Base-by-base conservation (phyloP, 2,329 filamentous ascomycete species). In the Cryoendolithus antarcticus region DNA sequence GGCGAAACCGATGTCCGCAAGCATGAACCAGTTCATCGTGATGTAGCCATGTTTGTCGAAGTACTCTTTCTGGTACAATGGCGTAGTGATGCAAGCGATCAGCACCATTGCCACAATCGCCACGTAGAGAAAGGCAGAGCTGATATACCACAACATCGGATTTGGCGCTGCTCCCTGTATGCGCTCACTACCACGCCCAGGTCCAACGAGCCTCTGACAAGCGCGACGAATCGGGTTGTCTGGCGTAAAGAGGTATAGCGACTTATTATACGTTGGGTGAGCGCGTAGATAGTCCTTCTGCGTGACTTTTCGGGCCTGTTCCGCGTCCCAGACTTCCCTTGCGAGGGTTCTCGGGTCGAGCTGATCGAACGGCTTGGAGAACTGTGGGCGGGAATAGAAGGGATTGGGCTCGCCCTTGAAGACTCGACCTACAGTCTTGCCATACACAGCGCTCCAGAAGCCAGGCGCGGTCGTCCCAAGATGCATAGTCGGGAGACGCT, bases 91-190 rank as follows among this genome's bases (percentile, higher is more conserved):
- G 55, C 89, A 98, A 24, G 91, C 91, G 37, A 98, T 72, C 33
- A 95, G 63, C n/a, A 98, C 91, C 93, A 98, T 98, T 36, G 86
- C 84, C 32, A 96, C 84, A 46, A 98, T 95, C 9, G 85, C 82
- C 15, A 82, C 78, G 58, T 98, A 98, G 40, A 96, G 84, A 52
- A 98, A 82, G 3, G 86, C 85, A 1, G 91, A 95, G 58, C 96
- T 93, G 1, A 76, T 69, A 57, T 94, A 95, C 88, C 91, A 98
- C 6, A 91, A 71, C 4, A 83, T 75, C 48, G 86, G 86, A 50
- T 91, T 89, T 0, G 91, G 91, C 44, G 86, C 79, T 1, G 93
- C 77, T 9, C 91, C 91, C 59, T 96, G 85, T 46, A 93, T 82
- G 33, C 91, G 80, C 57, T 93, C 82, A 33, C 70, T 74, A 5